Evolutionary conservation across 1,284 basidiomycete genomes (phyloP), one percentile per base, ranked within the genome.

Genomic region (Termitomyces sp.): DNA sequence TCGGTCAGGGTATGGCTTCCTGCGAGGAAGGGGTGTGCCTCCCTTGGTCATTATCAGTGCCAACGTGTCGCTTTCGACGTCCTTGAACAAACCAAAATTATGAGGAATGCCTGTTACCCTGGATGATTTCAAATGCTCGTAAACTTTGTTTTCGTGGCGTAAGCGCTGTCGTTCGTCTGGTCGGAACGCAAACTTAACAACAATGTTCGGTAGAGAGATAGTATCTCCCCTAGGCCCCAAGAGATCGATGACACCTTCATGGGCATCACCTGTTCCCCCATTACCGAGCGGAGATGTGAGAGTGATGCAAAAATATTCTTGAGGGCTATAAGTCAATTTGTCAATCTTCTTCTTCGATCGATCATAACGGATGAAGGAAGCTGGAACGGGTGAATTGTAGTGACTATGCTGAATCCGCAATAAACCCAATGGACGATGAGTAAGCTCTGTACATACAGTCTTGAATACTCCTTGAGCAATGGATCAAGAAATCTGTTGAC

Each of bases 81-180:
- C 64, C 19, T 62, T 46, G 35, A 61, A 65, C n/a, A 64, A 35
- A 1, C 63, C 64, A 49, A 60, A 60, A 7, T 60, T 45, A 18
- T 33, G 28, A 7, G 62, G 55, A 13, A 64, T 50, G 3, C 60
- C 54, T 6, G 52, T 56, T 9, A 60, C 49, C 10, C 34, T 30
- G 0, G 49, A 35, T 3, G 34, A 31, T 10, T 43, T 52, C 9
- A 64, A 50, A 33, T 57, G 55, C 1, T 50, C 21, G 48, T 65
- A 66, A 0, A 63, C 54, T 0, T 33, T 35, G 34, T 51, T 62
- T 40, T 66, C 64, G 34, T 64, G 46, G 1, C 50, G 55, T 18
- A 65, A 19, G 33, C 52, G 51, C 31, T 50, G 13, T 18, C 57
- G 44, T 19, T 60, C 49, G 1, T 58, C 52, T 0, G 38, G 14